A percentile compares a stretch with the other conserved stretches of the same genome.
These are phyloP conservation scores for Mycena rebaudengoi DNA, from an alignment of 768 basidiomycete species.

Conservation along the genomic window DNA sequence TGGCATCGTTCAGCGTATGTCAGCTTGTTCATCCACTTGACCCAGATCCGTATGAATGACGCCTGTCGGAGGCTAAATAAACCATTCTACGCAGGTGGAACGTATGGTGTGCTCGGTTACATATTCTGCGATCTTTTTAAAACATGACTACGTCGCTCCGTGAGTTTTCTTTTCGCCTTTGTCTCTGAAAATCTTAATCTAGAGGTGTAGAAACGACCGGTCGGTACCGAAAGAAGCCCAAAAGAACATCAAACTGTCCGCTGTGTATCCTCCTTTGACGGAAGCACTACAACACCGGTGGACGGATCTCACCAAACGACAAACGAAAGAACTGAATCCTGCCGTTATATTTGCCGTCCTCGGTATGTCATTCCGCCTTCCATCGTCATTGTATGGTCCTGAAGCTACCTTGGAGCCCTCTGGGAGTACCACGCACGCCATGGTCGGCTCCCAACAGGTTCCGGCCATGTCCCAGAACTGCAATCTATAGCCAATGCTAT, in stretches of 20 bases:
- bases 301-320: conserved; percentile 71
- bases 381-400: not conserved
- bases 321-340: conserved; percentile 88
- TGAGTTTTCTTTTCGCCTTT: conserved; percentile 50
- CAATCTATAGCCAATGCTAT: conserved; percentile 70
- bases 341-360: conserved; percentile 74
- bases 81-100: conserved; percentile 92
- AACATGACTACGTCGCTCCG: conserved; percentile 88
- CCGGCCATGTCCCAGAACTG: conserved; percentile 61
- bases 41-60: conserved; percentile 80
- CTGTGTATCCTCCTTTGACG: conserved; percentile 70
- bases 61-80: conserved; percentile 78
- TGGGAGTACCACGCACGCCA: conserved; percentile 83
- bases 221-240: conserved; percentile 64
- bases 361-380: conserved; percentile 51
- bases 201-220: conserved; percentile 59
- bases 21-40: conserved; percentile 11
- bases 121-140: conserved; percentile 93
- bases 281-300: conserved; percentile 75
- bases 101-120: conserved; percentile 90
- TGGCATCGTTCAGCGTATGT: conserved; percentile 28
- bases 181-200: conserved; percentile 16
- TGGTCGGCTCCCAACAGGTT: conserved; percentile 64
- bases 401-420: conserved; percentile 68
- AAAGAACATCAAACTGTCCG: conserved; percentile 67